These are phyloP conservation scores for Trichophyton schoenleinii DNA, from an alignment of 2,329 filamentous ascomycete genomes.

Conservation along the genomic window DNA sequence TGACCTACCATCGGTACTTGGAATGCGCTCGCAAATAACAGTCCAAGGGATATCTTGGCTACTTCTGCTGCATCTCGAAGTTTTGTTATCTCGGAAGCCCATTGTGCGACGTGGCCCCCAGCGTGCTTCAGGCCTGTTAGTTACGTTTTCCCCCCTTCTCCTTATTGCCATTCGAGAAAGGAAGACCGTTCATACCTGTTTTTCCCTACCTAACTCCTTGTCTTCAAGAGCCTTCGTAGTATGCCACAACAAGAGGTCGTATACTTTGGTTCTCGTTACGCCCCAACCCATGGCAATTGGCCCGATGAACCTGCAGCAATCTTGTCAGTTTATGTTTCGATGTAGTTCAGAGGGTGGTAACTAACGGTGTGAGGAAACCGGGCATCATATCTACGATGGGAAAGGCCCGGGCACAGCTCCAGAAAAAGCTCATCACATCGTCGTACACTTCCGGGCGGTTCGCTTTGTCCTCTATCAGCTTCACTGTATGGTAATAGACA, in stretches of 20 bases:
- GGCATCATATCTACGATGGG: neutral
- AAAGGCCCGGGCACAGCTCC: neutral
- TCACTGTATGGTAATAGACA: neutral
- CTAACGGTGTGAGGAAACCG: neutral
- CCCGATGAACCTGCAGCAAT: neutral
- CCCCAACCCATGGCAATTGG: neutral
- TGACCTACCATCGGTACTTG: neutral
- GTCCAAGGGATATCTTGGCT: neutral
- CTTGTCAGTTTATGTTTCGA: neutral
- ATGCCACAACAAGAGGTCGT: neutral
- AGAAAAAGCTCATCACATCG: neutral
- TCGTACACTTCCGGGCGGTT: neutral
- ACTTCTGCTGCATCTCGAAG: neutral
- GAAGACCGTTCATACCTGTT: neutral
- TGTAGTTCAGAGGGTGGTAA: neutral
- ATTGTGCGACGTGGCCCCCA: neutral
- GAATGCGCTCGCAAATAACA: neutral
- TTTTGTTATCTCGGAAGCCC: neutral
- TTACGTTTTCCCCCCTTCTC: neutral
- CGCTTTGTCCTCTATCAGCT: neutral
- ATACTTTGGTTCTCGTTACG: neutral
- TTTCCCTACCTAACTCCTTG: neutral
- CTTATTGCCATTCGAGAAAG: neutral
- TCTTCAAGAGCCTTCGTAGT: neutral
- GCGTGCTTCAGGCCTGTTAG: neutral